Percentiles rank a stretch among this genome's conserved stretches.
Conservation (phyloP, 2,329 filamentous ascomycete species). For the Arthrinium puccinioides region DNA sequence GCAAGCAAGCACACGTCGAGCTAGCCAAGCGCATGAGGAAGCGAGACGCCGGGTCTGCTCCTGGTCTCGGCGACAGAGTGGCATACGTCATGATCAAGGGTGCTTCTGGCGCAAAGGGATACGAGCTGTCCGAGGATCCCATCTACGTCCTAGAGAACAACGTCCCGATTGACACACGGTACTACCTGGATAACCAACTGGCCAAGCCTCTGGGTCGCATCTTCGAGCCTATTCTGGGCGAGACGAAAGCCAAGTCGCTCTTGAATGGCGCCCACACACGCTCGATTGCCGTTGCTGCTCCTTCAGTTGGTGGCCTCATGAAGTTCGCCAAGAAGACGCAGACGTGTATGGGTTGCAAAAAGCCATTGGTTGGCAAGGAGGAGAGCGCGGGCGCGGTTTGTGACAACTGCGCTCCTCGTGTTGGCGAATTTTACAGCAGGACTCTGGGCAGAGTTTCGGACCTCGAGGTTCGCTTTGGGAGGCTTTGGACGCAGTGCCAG, state of each 20-base stretch:
- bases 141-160: conserved; percentile 98
- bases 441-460: conserved; percentile 83
- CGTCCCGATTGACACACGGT: conserved; percentile 94
- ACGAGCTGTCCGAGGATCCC: conserved; percentile 94
- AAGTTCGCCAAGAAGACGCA: conserved; percentile 97
- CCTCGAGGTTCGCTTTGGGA: conserved; percentile 83
- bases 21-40: conserved; percentile 95
- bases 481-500: conserved; percentile 97
- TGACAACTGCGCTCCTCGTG: conserved; percentile 71
- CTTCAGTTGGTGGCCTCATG: conserved; percentile 89
- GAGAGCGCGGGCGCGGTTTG: conserved; percentile 85
- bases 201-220: conserved; percentile 91
- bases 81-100: conserved; percentile 98
- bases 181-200: conserved; percentile 97
- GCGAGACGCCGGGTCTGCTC: conserved; percentile 89
- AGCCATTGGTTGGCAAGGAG: conserved; percentile 72
- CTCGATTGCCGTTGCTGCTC: conserved; percentile 86
- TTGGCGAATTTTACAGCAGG: conserved; percentile 91
- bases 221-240: conserved; percentile 94
- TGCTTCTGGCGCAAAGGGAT: conserved; percentile 82
- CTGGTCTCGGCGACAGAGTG: conserved; percentile 87
- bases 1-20: conserved; percentile 93
- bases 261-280: conserved; percentile 91
- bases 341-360: conserved; percentile 99
- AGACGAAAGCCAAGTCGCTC: conserved; percentile 80